A percentile compares a stretch with the other conserved stretches of the same genome.
Conservation (phyloP, 306 rosid genomes). For the Astragalus glycyphyllos region DNA sequence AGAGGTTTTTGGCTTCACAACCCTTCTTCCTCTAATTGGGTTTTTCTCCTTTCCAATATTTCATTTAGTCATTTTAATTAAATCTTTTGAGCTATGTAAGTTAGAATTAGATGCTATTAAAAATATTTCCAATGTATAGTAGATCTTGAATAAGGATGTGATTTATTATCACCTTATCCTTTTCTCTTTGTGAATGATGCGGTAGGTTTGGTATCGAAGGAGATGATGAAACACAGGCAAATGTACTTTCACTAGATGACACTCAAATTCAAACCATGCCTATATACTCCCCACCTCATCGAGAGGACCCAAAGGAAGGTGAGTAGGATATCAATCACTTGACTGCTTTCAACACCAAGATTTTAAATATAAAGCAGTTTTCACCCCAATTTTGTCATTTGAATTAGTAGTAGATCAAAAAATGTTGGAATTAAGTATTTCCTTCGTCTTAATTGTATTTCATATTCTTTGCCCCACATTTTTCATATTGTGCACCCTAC, state of each 20-base stretch:
- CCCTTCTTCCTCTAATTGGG: slow-evolving; percentile 14
- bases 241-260: slow-evolving; percentile 55
- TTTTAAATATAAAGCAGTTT: slow-evolving; percentile 3
- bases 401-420: slow-evolving; percentile 8
- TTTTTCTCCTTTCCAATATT: slow-evolving; percentile 27
- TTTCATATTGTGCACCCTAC: slow-evolving; percentile 9
- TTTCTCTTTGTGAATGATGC: slow-evolving; percentile 24
- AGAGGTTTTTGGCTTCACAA: slow-evolving; percentile 58
- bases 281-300: slow-evolving; percentile 67
- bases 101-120: background rate
- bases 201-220: slow-evolving; percentile 79
- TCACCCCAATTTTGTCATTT: background rate
- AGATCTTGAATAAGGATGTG: slow-evolving; percentile 6
- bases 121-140: background rate
- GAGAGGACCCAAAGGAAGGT: slow-evolving; percentile 55
- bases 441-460: slow-evolving; percentile 29
- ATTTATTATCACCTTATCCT: background rate
- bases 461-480: background rate
- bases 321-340: slow-evolving; percentile 25
- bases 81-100: background rate
- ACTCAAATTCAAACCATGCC: slow-evolving; percentile 48
- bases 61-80: slow-evolving; percentile 5
- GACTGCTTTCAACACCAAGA: slow-evolving; percentile 12
- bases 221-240: slow-evolving; percentile 61
- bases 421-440: background rate